Evolutionary conservation across 2,329 filamentous ascomycete species (phyloP).

Genomic region (Sporothrix dimorphospora): DNA sequence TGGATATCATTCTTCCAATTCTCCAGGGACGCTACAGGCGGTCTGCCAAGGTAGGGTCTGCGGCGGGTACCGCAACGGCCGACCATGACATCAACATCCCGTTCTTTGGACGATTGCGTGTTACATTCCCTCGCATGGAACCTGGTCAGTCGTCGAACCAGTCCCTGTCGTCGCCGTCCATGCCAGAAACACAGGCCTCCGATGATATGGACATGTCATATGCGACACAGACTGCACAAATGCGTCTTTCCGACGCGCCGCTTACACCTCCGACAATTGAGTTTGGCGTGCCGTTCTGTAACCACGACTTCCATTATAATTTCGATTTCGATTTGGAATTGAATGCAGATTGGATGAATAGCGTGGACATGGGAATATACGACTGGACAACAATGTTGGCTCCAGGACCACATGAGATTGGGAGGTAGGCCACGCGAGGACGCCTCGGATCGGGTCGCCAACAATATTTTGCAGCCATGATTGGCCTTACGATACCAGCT

Average conservation of each 20-base stretch:
- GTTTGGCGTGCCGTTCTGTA: constrained; percentile 6
- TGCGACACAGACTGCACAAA: neutral
- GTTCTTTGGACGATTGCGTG: constrained; percentile 16
- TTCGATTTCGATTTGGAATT: constrained; percentile 15
- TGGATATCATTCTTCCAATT: constrained; percentile 20
- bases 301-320: neutral
- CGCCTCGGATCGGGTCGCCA: no score
- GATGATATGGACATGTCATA: neutral
- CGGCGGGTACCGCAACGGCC: neutral
- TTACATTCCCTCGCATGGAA: neutral
- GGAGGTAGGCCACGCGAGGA: no score
- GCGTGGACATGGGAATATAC: neutral
- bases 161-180: neutral
- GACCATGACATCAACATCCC: constrained; percentile 22
- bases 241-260: neutral
- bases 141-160: neutral
- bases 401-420: neutral
- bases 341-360: constrained; percentile 13
- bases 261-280: neutral
- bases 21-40: constrained; percentile 2
- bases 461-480: no score
- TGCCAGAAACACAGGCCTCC: neutral
- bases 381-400: constrained; percentile 21
- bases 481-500: no score
- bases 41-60: neutral